Conservation (phyloP, 768 basidiomycete species). For the Auricularia sp. region DNA sequence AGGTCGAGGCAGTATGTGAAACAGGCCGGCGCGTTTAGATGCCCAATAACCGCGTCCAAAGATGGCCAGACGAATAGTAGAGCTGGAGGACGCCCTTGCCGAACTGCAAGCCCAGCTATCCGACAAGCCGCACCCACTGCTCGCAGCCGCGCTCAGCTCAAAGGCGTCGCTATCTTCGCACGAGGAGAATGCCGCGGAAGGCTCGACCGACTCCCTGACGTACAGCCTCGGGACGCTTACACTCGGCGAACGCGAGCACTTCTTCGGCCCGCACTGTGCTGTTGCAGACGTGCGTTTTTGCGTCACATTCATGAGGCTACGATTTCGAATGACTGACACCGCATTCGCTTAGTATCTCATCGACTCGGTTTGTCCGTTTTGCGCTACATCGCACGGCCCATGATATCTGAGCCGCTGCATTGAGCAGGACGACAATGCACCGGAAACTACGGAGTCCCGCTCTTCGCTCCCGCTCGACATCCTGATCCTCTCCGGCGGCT, state of each 20-base stretch:
- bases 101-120: constrained; percentile 37
- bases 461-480: neutral
- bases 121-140: constrained; percentile 51
- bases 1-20: neutral
- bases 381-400: neutral
- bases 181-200: neutral
- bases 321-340: too few species aligned
- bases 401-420: neutral
- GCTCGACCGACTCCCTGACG: neutral
- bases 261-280: neutral
- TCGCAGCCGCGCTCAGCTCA: constrained; percentile 66
- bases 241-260: neutral
- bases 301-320: neutral
- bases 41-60: neutral
- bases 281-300: neutral
- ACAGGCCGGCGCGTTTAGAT: neutral
- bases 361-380: neutral
- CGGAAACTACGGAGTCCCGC: neutral
- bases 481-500: neutral
- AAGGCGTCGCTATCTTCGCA: constrained; percentile 13
- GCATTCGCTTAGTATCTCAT: neutral
- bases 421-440: neutral
- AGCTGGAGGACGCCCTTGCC: constrained; percentile 64
- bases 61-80: constrained; percentile 11
- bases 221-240: neutral